Conservation (phyloP, 345 rosid species). For the Leavenworthia alabamica region DNA sequence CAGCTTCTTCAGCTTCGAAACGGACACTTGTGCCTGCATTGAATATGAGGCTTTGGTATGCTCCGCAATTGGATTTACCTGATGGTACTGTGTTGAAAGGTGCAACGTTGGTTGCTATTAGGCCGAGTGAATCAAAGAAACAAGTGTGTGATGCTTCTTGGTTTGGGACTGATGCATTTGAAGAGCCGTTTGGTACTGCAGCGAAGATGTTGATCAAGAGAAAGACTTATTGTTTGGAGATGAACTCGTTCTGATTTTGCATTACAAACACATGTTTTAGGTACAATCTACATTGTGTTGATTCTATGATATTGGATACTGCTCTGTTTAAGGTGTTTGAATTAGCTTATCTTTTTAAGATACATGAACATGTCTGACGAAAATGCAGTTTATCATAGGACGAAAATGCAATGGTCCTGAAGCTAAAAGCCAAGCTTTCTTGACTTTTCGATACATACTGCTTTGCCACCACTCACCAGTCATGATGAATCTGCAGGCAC, state of each 20-base stretch:
- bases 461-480: too few species aligned
- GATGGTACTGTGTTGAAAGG: slow-evolving; percentile 73
- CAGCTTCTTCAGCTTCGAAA: slow-evolving; percentile 86
- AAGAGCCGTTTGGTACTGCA: slow-evolving; percentile 80
- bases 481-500: not conserved
- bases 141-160: slow-evolving; percentile 67
- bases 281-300: not conserved
- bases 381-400: too few species aligned
- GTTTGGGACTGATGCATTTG: slow-evolving; percentile 66
- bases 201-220: slow-evolving; percentile 85
- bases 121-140: slow-evolving; percentile 73
- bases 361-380: not conserved
- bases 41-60: slow-evolving; percentile 94
- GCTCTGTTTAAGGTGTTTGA: not conserved
- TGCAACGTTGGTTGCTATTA: slow-evolving; percentile 87
- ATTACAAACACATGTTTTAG: not conserved
- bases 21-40: slow-evolving; percentile 87
- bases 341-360: not conserved
- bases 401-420: not conserved
- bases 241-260: slow-evolving; percentile 81
- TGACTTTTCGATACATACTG: not conserved
- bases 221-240: slow-evolving; percentile 91
- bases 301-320: not conserved
- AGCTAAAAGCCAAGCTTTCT: not conserved
- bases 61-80: slow-evolving; percentile 70